Evolutionary conservation across 805 yeast species (phyloP).

Genomic region (Zygosaccharomyces siamensis): DNA sequence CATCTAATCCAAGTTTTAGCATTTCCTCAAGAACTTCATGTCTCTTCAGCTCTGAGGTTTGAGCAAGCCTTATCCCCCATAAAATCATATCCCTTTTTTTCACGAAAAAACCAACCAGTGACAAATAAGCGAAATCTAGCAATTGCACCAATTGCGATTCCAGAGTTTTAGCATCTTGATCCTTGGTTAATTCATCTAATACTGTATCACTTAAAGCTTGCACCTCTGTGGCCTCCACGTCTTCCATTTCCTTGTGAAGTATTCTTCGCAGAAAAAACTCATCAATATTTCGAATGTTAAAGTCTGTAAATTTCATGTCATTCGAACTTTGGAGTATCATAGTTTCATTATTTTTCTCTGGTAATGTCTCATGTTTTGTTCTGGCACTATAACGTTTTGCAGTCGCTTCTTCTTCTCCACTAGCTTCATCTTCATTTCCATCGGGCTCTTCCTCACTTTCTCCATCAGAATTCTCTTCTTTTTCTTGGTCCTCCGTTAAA

Average conservation of each 20-base stretch:
- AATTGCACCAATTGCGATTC: conserved; percentile 52
- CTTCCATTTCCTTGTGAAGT: conserved; percentile 35
- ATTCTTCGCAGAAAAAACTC: conserved; percentile 52
- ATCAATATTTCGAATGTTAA: conserved; percentile 41
- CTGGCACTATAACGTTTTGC: neutral
- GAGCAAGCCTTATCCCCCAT: conserved; percentile 49
- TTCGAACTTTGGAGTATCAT: conserved; percentile 8
- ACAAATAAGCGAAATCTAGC: conserved; percentile 48
- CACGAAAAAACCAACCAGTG: conserved; percentile 45
- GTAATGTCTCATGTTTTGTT: neutral
- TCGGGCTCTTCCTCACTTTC: conserved; percentile 15
- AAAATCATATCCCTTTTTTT: conserved; percentile 48
- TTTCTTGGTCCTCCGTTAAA: conserved; percentile 44
- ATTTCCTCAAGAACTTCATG: conserved; percentile 41
- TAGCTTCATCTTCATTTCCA: conserved; percentile 20
- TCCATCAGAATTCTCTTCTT: conserved; percentile 25
- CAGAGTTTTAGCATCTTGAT: conserved; percentile 39
- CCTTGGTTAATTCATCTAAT: conserved; percentile 37
- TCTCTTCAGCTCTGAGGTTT: conserved; percentile 38
- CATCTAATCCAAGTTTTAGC: conserved; percentile 38
- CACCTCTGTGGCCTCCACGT: conserved; percentile 38
- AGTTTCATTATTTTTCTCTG: conserved; percentile 17
- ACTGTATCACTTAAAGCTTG: conserved; percentile 42
- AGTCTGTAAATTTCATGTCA: neutral
- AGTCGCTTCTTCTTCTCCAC: conserved; percentile 15